Evolutionary conservation across 441 rosid genomes (phyloP).

Genomic region (Aleurites moluccanus): DNA sequence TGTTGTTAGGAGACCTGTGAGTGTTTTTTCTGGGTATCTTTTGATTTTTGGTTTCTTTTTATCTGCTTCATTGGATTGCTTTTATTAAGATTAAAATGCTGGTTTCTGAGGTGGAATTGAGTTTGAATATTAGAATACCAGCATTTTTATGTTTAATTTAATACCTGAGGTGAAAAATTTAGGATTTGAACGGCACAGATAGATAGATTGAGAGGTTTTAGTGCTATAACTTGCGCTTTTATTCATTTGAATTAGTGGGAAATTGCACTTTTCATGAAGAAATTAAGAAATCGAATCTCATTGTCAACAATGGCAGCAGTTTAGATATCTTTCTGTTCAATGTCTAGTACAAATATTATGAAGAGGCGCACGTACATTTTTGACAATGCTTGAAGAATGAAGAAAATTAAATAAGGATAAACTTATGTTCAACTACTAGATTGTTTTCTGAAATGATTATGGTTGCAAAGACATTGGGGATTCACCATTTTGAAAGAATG

Average conservation of each 20-base stretch:
- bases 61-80: slow-evolving; percentile 13
- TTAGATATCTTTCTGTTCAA: background rate
- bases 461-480: background rate
- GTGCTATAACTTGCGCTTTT: too few relatives aligned
- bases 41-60: slow-evolving; percentile 1
- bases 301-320: background rate
- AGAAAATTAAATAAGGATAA: background rate
- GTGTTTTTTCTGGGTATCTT: slow-evolving; percentile 32
- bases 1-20: slow-evolving; percentile 67
- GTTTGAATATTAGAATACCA: slow-evolving; percentile 19
- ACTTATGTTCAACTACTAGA: background rate
- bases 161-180: slow-evolving; percentile 8
- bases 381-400: background rate
- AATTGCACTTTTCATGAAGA: background rate
- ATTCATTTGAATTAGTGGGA: background rate
- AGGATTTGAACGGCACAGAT: slow-evolving; percentile 15
- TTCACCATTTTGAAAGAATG: background rate
- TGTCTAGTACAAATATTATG: background rate
- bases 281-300: background rate
- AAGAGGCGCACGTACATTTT: background rate
- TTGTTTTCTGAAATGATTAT: background rate
- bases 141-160: slow-evolving; percentile 8
- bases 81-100: slow-evolving; percentile 3
- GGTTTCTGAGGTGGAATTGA: slow-evolving; percentile 12
- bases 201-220: slow-evolving; percentile 14